Evolutionary conservation across 176 grass and related monocot species (phyloP).

Genomic region (Lolium multiflorum): DNA sequence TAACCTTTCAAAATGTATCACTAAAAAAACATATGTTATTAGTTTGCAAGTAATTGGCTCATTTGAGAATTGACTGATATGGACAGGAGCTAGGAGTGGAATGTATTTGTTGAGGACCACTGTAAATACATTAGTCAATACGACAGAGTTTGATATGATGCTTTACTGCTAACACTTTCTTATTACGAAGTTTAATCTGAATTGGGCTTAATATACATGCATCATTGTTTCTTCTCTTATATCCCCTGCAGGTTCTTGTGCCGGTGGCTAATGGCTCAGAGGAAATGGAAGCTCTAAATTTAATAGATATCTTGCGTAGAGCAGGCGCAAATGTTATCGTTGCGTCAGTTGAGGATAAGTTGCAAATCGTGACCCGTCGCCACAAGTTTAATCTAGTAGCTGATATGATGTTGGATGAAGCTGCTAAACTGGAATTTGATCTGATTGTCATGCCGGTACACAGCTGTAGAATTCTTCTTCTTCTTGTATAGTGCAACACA

Average conservation of each 20-base stretch:
- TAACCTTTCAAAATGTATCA: neutral
- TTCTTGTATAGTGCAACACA: neutral
- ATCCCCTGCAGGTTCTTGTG: constrained; percentile 75
- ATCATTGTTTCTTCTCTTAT: neutral
- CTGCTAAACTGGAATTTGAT: constrained; percentile 75
- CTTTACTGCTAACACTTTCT: neutral
- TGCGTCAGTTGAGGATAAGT: constrained; percentile 79
- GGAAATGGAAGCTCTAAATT: constrained; percentile 88
- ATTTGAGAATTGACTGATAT: neutral
- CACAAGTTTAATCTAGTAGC: constrained; percentile 90
- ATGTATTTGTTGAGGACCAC: neutral
- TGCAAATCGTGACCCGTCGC: constrained; percentile 76
- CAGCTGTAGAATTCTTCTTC: constrained; percentile 2
- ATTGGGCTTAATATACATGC: neutral
- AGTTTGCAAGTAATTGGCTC: constrained; percentile 30
- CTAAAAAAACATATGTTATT: neutral
- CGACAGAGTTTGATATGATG: neutral
- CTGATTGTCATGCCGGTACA: constrained; percentile 90
- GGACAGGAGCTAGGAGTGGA: neutral
- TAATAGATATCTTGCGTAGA: constrained; percentile 84
- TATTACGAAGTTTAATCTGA: constrained; percentile 33
- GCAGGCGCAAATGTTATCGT: constrained; percentile 82
- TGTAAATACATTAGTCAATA: neutral
- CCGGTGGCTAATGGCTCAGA: constrained; percentile 95
- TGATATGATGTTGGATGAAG: constrained; percentile 81